Percentiles rank a stretch among this genome's conserved stretches.
Evolutionary conservation across 306 rosid species (phyloP).

Genomic region (Fragaria iinumae): DNA sequence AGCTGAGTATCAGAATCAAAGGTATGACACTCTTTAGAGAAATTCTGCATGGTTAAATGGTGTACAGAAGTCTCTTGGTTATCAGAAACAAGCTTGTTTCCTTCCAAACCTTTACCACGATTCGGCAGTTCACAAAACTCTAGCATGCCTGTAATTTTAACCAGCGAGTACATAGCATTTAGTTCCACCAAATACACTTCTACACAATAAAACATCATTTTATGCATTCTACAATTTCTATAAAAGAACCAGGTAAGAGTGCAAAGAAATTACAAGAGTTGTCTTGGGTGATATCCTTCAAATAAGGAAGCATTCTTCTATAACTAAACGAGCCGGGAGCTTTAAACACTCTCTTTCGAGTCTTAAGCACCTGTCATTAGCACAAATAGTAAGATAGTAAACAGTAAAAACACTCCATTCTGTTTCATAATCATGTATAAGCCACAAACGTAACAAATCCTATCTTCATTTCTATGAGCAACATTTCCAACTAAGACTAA

Average conservation of each 20-base stretch:
- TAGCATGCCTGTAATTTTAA: conserved; percentile 29
- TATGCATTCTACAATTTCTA: background rate
- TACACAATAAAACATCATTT: background rate
- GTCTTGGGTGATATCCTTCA: conserved; percentile 35
- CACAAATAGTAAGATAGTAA: background rate
- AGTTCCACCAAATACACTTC: conserved; percentile 6
- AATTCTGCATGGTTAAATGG: background rate
- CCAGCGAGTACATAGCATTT: conserved; percentile 1
- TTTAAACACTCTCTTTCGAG: conserved; percentile 59
- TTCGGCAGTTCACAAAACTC: conserved; percentile 18
- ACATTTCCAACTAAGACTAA: background rate
- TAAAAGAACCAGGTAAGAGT: background rate
- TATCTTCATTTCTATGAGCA: background rate
- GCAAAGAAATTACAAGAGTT: conserved; percentile 35
- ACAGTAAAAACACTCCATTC: background rate
- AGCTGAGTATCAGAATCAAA: conserved; percentile 28
- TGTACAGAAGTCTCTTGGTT: conserved; percentile 1
- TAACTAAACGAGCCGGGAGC: conserved; percentile 73
- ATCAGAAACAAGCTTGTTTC: conserved; percentile 7
- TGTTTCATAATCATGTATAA: background rate
- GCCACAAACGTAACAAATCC: background rate
- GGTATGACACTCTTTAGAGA: conserved; percentile 14
- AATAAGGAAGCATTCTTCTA: conserved; percentile 64
- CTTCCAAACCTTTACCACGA: conserved; percentile 19
- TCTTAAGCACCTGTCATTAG: conserved; percentile 45